These are phyloP conservation scores for Histomonas meleagridis DNA, from an alignment of 208 protist species.

Conservation along the genomic window DNA sequence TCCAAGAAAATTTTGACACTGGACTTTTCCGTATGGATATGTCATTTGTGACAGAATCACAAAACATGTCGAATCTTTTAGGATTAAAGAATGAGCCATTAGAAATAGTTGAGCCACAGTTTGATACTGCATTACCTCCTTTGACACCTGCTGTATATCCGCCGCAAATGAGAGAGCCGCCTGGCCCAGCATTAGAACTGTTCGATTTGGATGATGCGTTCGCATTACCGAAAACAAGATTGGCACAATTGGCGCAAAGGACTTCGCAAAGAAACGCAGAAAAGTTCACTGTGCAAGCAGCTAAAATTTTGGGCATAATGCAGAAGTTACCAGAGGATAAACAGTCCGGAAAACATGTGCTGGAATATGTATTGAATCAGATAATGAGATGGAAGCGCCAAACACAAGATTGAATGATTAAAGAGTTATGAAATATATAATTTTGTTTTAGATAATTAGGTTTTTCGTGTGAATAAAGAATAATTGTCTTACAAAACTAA, in stretches of 20 bases:
- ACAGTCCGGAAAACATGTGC: neutral
- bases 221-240: neutral
- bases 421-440: no score
- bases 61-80: neutral
- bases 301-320: neutral
- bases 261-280: slow-evolving; percentile 2
- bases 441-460: no score
- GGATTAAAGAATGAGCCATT: slow-evolving; percentile 2
- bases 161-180: slow-evolving; percentile 5
- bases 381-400: neutral
- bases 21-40: slow-evolving; percentile 2
- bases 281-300: neutral
- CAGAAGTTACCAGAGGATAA: neutral
- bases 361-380: slow-evolving; percentile 4
- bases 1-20: neutral
- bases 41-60: neutral
- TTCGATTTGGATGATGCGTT: neutral
- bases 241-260: neutral
- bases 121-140: neutral
- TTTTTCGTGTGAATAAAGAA: no score
- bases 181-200: neutral
- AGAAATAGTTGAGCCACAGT: neutral
- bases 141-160: neutral
- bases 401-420: neutral
- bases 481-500: no score